Conservation (phyloP, 441 rosid species). For the Brassica balearica region DNA sequence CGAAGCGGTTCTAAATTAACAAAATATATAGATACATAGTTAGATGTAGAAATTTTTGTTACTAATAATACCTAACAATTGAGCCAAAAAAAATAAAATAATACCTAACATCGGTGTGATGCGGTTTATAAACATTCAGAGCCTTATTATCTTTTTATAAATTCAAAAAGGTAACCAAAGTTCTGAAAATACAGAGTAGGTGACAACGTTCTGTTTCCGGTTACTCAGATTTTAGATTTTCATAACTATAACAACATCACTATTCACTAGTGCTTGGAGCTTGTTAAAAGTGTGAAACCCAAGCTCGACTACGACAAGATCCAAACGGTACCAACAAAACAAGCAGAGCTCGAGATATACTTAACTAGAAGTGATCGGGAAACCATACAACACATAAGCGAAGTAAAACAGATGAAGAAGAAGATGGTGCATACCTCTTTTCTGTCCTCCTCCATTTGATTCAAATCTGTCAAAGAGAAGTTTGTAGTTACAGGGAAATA, state of each 20-base stretch:
- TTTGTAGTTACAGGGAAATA: background rate
- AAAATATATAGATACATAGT: no score
- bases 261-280: constrained; percentile 14
- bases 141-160: constrained; percentile 5
- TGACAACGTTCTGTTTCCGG: background rate
- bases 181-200: constrained; percentile 13
- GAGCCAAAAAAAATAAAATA: no score
- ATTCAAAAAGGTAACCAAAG: constrained; percentile 12
- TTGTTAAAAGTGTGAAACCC: background rate
- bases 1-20: no score
- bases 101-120: no score
- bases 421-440: constrained; percentile 36
- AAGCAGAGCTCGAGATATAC: constrained; percentile 25
- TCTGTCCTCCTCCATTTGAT: constrained; percentile 37
- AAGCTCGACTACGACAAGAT: constrained; percentile 26
- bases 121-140: no score
- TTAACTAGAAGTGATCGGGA: constrained; percentile 1
- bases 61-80: no score
- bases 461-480: constrained; percentile 9
- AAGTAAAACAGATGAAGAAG: constrained; percentile 24
- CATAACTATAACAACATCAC: constrained; percentile 23
- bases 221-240: background rate
- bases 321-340: constrained; percentile 14
- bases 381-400: constrained; percentile 17
- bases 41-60: no score